Base-by-base conservation (phyloP, 2,329 filamentous ascomycete genomes). In the Monosporascus ibericus region DNA sequence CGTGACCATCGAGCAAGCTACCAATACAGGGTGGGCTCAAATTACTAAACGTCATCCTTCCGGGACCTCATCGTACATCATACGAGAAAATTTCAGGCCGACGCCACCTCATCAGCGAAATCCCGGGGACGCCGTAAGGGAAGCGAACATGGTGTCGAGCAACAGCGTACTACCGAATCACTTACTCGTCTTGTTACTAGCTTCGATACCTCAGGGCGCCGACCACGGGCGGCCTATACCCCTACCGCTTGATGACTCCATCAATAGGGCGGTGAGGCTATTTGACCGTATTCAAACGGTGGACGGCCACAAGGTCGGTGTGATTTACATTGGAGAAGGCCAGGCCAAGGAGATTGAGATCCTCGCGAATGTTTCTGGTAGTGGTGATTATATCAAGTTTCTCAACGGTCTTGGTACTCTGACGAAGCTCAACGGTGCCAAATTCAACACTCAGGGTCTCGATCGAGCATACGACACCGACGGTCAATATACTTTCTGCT, bases 221-320 rank as follows among this genome's bases (percentile, higher is more conserved):
- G 82, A 85, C 48, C 67, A 71, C 24, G 75, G 79, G 9, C 86
- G 87, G 47, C 90, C 88, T 9, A 84, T 96, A 46, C 83, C 86
- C 0, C 77, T 97, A 6, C 90, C 91, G 0, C 72, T 76, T 27
- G 79, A 87, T 53, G 87, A 90, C 17, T 79, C 81, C 34, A 83
- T 86, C 2, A 79, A 83, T 38, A 84, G 92, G 59, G 87, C 90
- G 1, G 85, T 99, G 39, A 81, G 81, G 38, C 77, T 84, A 14
- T 95, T 99, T 68, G 94, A 99, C 69, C 84, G 86, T 34, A 95
- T 84, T 58, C 87, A 92, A 38, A 92, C 90, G 8, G 86, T 99
- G 5, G 94, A 99, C 69, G 91, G 91, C 6, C 91, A 97, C 76
- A 96, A 96, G 70, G 87, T 96, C 42, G 94, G 94, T 17, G 87